Evolutionary conservation across 495 filamentous ascomycete species (phyloP).

Genomic region (Aspergillus cavernicola): DNA sequence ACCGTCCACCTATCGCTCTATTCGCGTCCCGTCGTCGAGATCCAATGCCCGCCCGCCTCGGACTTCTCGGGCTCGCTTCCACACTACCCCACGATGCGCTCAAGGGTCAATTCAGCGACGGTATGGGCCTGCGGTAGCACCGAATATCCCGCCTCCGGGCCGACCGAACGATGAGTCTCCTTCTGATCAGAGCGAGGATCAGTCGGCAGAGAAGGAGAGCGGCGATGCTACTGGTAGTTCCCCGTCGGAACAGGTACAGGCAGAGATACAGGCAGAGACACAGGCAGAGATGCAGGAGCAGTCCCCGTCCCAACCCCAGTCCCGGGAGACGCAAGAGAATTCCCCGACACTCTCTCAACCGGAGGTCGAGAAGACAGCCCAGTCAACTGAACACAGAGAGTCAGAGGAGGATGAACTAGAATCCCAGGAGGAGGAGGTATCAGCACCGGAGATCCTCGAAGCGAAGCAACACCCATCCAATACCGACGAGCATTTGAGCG

Average conservation of each 20-base stretch:
- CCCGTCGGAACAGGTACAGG: slow-evolving; percentile 18
- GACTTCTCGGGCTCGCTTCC: slow-evolving; percentile 30
- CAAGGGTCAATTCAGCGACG: slow-evolving; percentile 47
- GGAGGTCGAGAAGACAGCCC: slow-evolving; percentile 10
- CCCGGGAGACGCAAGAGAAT: neutral
- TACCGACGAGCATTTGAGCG: slow-evolving; percentile 20
- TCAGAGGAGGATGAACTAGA: slow-evolving; percentile 19
- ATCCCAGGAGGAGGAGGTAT: slow-evolving; percentile 15
- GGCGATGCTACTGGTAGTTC: slow-evolving; percentile 1
- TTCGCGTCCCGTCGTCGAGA: slow-evolving; percentile 20
- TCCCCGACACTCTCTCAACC: neutral
- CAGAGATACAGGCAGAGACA: no score
- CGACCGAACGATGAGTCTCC: slow-evolving; percentile 23
- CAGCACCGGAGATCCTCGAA: slow-evolving; percentile 14
- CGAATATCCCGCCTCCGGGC: slow-evolving; percentile 38
- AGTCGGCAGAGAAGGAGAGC: slow-evolving; percentile 20
- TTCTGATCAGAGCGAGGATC: slow-evolving; percentile 19
- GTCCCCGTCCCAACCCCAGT: neutral
- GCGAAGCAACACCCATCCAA: slow-evolving; percentile 17
- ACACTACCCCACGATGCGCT: slow-evolving; percentile 34
- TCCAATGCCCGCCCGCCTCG: slow-evolving; percentile 1
- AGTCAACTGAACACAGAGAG: slow-evolving; percentile 17
- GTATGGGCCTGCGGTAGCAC: slow-evolving; percentile 50
- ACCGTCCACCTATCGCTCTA: slow-evolving; percentile 27
- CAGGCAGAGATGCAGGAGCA: no score